phyloP scores from a whole-genome alignment of 352 stramenopile species.

The Elongisporangium anandrum region DNA sequence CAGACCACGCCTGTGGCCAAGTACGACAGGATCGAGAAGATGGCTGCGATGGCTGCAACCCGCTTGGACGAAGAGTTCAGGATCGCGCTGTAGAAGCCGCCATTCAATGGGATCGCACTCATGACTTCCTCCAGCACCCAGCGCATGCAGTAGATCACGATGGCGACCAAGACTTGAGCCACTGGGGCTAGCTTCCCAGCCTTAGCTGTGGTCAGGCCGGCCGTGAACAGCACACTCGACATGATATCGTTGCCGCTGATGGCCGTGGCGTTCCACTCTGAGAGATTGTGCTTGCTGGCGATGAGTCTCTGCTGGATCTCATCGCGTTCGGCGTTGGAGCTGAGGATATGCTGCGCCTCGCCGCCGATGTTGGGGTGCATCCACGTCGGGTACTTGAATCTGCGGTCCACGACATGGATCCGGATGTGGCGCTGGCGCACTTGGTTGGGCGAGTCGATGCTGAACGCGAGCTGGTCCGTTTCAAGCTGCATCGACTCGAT shows the following conservation, averaged over 20 bases:
- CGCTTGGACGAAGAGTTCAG: slow-evolving; percentile 84
- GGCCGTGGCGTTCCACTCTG: slow-evolving; percentile 73
- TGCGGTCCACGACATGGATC: slow-evolving; percentile 52
- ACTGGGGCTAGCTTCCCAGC: slow-evolving; percentile 73
- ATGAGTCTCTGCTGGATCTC: slow-evolving; percentile 12
- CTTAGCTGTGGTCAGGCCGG: slow-evolving; percentile 29
- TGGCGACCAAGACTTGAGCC: slow-evolving; percentile 53
- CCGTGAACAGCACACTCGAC: slow-evolving; percentile 71
- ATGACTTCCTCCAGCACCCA: slow-evolving; percentile 83
- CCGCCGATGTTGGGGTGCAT: slow-evolving; percentile 66
- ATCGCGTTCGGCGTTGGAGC: slow-evolving; percentile 13
- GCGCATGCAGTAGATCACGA: slow-evolving; percentile 38
- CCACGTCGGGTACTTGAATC: slow-evolving; percentile 61
- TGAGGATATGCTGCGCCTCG: slow-evolving; percentile 25
- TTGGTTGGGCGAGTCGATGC: slow-evolving; percentile 35
- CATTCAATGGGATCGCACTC: slow-evolving; percentile 80
- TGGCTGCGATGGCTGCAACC: slow-evolving; percentile 61
- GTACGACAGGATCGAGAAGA: slow-evolving; percentile 83
- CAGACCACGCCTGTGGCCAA: slow-evolving; percentile 69
- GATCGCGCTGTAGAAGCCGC: slow-evolving; percentile 83
- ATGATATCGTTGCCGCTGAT: slow-evolving; percentile 89
- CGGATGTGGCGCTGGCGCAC: slow-evolving; percentile 56
- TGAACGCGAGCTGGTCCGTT: slow-evolving; percentile 8
- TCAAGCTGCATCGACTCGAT: slow-evolving; percentile 9
- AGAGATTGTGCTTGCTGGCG: slow-evolving; percentile 26